Evolutionary conservation across 176 grass and related monocot genomes (phyloP).

Genomic region (Pontederia paniculata): DNA sequence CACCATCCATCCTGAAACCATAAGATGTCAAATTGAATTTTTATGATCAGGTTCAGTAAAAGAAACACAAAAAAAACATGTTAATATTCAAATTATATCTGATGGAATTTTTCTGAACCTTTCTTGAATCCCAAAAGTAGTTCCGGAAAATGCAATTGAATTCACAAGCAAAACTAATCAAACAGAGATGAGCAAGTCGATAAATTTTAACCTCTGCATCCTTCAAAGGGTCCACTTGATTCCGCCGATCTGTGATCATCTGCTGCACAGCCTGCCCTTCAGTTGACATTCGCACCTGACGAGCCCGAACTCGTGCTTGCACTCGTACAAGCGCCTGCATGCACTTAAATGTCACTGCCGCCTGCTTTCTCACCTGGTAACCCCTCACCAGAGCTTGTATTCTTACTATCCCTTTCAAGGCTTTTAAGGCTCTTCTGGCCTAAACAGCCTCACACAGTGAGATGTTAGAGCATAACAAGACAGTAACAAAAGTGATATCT

Average conservation of each 20-base stretch:
- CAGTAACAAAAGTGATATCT: not conserved
- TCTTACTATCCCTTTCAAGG: conserved; percentile 74
- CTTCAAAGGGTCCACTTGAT: conserved; percentile 48
- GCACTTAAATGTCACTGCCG: conserved; percentile 80
- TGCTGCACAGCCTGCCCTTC: conserved; percentile 89
- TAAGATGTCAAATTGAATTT: no score
- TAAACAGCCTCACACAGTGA: conserved; percentile 3
- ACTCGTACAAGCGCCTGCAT: conserved; percentile 97
- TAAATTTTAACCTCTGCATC: conserved; percentile 57
- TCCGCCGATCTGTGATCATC: conserved; percentile 50
- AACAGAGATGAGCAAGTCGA: no score
- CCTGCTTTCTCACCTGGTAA: conserved; percentile 87
- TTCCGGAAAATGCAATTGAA: no score
- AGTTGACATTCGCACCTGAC: conserved; percentile 72
- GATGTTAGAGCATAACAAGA: not conserved
- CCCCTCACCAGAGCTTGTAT: conserved; percentile 95
- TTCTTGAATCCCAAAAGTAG: no score
- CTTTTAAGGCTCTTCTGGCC: conserved; percentile 60
- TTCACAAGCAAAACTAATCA: no score
- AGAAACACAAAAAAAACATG: no score
- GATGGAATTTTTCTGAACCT: no score
- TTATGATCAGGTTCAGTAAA: no score
- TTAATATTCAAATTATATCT: no score
- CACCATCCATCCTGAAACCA: conserved; percentile 86
- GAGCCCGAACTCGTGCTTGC: conserved; percentile 78